phyloP scores from a whole-genome alignment of 129 eudicot genomes.

The Tagetes erecta region DNA sequence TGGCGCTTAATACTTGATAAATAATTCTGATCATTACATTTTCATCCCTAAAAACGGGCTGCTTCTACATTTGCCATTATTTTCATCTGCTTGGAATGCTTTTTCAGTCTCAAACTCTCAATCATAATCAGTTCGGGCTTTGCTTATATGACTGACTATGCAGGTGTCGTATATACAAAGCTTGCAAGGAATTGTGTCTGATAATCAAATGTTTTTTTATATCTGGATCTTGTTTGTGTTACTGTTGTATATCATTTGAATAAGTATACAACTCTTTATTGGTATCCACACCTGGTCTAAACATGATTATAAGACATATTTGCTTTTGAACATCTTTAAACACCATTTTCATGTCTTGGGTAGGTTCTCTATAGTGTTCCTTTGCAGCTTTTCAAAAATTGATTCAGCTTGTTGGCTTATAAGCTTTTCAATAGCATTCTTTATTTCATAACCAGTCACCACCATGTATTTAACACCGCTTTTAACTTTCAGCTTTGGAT shows the following conservation, averaged over 20 bases:
- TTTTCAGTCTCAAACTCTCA: constrained; percentile 11
- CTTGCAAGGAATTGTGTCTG: constrained; percentile 6
- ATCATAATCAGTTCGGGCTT: background rate
- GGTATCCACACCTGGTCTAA: constrained; percentile 13
- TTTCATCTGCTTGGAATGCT: constrained; percentile 18
- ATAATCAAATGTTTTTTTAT: constrained; percentile 6
- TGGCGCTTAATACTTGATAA: constrained; percentile 14
- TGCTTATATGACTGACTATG: constrained; percentile 12
- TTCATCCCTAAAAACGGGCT: background rate
- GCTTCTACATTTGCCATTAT: constrained; percentile 10
- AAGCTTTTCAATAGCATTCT: background rate
- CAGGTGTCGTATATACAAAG: background rate
- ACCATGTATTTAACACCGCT: constrained; percentile 2
- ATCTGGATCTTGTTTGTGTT: background rate
- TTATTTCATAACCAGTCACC: background rate
- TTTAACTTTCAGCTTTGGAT: background rate
- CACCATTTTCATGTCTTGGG: constrained; percentile 7
- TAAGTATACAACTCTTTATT: background rate
- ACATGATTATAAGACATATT: constrained; percentile 6
- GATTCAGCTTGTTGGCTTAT: background rate
- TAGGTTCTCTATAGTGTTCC: constrained; percentile 3
- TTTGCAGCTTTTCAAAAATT: background rate
- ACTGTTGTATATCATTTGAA: constrained; percentile 2
- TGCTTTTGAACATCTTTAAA: constrained; percentile 9
- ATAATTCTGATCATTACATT: background rate